These are phyloP conservation scores for Phytophthora meadii DNA, from an alignment of 352 stramenopile genomes.

Conservation along the genomic window DNA sequence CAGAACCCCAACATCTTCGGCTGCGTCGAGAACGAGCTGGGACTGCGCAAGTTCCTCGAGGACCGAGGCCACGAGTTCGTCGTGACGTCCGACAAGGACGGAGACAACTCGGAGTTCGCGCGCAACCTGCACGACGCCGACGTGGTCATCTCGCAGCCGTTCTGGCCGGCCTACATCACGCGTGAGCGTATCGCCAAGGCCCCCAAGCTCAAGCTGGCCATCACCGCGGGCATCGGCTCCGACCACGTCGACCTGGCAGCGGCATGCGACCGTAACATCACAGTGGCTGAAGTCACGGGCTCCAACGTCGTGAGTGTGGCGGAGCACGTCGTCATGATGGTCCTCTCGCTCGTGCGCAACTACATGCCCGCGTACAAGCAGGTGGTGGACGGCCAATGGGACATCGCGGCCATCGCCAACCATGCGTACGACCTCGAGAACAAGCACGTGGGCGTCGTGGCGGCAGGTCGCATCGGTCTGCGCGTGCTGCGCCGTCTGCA, in stretches of 20 bases:
- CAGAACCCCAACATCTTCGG: slow-evolving; percentile 45
- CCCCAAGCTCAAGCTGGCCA: slow-evolving; percentile 51
- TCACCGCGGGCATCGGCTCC: slow-evolving; percentile 51
- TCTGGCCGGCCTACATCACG: slow-evolving; percentile 60
- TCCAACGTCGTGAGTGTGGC: slow-evolving; percentile 55
- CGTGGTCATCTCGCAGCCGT: slow-evolving; percentile 60
- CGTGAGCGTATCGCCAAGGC: slow-evolving; percentile 48
- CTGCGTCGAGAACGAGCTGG: slow-evolving; percentile 52
- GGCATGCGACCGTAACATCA: slow-evolving; percentile 48
- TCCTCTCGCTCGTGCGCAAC: slow-evolving; percentile 51
- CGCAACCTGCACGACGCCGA: slow-evolving; percentile 45
- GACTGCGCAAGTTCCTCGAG: slow-evolving; percentile 53
- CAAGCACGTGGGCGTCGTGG: slow-evolving; percentile 50
- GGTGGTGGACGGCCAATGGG: slow-evolving; percentile 46
- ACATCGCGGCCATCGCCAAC: slow-evolving; percentile 48
- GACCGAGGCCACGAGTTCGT: slow-evolving; percentile 47
- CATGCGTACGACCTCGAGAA: slow-evolving; percentile 51
- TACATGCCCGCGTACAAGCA: slow-evolving; percentile 56
- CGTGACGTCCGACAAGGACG: slow-evolving; percentile 58
- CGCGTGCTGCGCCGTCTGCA: slow-evolving; percentile 45
- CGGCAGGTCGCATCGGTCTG: slow-evolving; percentile 46
- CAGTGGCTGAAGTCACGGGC: slow-evolving; percentile 51
- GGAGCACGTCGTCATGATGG: slow-evolving; percentile 60
- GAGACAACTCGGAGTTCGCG: slow-evolving; percentile 51
- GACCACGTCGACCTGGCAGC: slow-evolving; percentile 56